phyloP scores from a whole-genome alignment of 169 alveolate genomes.

The Pseudocohnilembus persalinus region DNA sequence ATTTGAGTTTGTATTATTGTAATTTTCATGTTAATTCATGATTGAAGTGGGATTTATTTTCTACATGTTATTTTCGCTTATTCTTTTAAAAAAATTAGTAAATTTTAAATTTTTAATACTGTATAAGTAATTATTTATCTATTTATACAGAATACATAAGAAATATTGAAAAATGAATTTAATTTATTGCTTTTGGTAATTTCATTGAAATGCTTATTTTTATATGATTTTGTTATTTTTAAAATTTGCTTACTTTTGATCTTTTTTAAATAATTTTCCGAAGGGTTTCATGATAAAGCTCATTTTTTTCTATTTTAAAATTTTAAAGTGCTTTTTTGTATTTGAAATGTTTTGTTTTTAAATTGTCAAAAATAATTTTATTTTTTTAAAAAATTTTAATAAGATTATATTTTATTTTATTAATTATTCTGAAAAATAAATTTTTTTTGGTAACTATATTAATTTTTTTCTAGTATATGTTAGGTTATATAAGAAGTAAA shows the following conservation, averaged over 20 bases:
- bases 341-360: neutral
- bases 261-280: neutral
- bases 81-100: no score
- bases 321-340: neutral
- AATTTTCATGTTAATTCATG: conserved; percentile 19
- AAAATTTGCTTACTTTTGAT: neutral
- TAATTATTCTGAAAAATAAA: no score
- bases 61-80: neutral
- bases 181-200: neutral
- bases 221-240: no score
- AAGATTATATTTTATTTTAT: no score
- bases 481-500: no score
- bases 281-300: neutral
- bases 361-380: neutral
- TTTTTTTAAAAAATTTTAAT: no score
- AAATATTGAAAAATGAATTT: no score
- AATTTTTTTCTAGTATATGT: no score
- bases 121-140: neutral
- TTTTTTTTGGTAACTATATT: no score
- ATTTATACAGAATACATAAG: no score
- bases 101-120: no score
- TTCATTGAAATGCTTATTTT: no score
- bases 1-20: neutral
- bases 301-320: neutral
- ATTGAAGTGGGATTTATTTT: conserved; percentile 10